Evolutionary conservation across 1,284 basidiomycete genomes (phyloP).

Genomic region (Lentinula novae-zelandiae): DNA sequence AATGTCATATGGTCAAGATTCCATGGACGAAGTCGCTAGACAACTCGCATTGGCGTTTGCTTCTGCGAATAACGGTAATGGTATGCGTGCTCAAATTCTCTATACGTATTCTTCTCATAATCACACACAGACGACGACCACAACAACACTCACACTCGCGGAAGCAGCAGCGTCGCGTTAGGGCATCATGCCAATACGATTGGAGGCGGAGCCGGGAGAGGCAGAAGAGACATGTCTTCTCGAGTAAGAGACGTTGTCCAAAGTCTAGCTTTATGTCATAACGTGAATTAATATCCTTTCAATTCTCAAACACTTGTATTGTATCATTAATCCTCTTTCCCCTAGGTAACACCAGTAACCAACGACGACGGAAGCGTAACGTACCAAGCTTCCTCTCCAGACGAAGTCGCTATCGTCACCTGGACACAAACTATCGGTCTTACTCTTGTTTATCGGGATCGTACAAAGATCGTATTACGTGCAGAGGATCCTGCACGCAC

Average conservation of each 20-base stretch:
- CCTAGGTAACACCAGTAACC: conserved; percentile 88
- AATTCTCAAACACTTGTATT: not conserved
- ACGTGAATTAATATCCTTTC: conserved; percentile 50
- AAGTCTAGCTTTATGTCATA: conserved; percentile 94
- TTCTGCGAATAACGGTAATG: conserved; percentile 16
- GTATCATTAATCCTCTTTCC: not conserved
- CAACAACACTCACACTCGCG: not conserved
- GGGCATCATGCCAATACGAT: not conserved
- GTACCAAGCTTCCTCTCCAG: conserved; percentile 98
- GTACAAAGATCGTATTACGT: conserved; percentile 80
- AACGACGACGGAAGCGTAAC: conserved; percentile 94
- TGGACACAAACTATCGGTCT: conserved; percentile 97
- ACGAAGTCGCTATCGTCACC: conserved; percentile 98
- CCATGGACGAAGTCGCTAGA: conserved; percentile 96
- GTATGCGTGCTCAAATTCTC: not conserved
- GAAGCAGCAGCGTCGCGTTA: not conserved
- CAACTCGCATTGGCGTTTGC: conserved; percentile 84
- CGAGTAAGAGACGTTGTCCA: conserved; percentile 93
- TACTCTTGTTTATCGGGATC: conserved; percentile 83
- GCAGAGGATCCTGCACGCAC: conserved; percentile 35
- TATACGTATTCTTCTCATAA: not conserved
- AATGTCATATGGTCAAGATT: conserved; percentile 93
- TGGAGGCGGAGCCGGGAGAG: conserved; percentile 53
- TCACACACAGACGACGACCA: not conserved
- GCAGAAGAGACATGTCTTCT: conserved; percentile 92